These are phyloP conservation scores for Nicotiana undulata DNA, from an alignment of 257 asterid species.

Conservation along the genomic window DNA sequence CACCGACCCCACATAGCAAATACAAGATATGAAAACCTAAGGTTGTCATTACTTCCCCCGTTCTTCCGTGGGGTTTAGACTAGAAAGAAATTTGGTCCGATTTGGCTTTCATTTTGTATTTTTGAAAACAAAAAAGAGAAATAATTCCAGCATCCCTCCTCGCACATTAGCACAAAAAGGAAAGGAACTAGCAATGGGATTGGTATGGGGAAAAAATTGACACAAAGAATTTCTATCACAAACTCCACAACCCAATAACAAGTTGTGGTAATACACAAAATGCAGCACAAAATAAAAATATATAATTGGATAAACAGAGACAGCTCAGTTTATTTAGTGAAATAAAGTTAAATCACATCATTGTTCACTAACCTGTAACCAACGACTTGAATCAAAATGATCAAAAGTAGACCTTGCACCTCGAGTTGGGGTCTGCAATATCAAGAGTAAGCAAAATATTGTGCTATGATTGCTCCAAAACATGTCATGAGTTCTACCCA, in stretches of 20 bases:
- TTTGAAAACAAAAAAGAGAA: not conserved
- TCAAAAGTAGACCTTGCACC: slow-evolving; percentile 84
- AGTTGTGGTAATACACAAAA: not conserved
- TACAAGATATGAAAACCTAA: not conserved
- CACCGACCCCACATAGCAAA: not conserved
- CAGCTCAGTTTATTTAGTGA: not conserved
- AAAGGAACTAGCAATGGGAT: not conserved
- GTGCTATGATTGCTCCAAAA: not conserved
- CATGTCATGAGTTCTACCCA: not conserved
- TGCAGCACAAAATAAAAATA: not conserved
- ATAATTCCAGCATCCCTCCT: not conserved
- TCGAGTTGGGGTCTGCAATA: slow-evolving; percentile 71
- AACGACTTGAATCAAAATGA: slow-evolving; percentile 79
- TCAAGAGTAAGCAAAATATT: not conserved
- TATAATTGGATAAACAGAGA: not conserved
- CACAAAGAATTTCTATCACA: not conserved
- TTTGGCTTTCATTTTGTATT: not conserved
- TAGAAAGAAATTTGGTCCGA: not conserved
- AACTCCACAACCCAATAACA: not conserved
- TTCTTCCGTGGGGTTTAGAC: not conserved
- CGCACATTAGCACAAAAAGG: not conserved
- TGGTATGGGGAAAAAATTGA: not conserved
- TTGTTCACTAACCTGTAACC: slow-evolving; percentile 65
- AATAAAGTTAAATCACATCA: slow-evolving; percentile 9
- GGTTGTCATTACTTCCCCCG: not conserved